phyloP scores from a whole-genome alignment of 305 asterid genomes.

The Caryopteris hybrid region DNA sequence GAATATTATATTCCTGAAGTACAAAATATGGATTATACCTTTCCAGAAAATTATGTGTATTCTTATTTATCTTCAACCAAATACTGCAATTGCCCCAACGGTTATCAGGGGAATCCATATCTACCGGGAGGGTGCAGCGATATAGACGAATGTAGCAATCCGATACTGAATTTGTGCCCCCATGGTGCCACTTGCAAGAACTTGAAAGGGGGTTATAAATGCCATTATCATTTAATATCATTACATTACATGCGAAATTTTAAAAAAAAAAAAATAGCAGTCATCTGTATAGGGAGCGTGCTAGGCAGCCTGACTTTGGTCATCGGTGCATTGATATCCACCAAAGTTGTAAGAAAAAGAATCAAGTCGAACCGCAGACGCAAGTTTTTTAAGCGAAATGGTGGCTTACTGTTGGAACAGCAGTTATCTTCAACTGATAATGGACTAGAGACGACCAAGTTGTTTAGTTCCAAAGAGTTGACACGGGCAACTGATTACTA shows the following conservation, averaged over 20 bases:
- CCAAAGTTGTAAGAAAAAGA: neutral
- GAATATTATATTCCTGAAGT: no score
- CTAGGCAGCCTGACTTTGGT: slow-evolving; percentile 9
- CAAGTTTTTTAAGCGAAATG: slow-evolving; percentile 29
- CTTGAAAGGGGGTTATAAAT: neutral
- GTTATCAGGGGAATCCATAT: slow-evolving; percentile 29
- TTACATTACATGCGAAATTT: no score
- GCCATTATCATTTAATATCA: no score
- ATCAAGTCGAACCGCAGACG: slow-evolving; percentile 16
- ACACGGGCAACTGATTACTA: slow-evolving; percentile 21
- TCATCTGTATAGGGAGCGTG: slow-evolving; percentile 9
- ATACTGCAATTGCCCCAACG: neutral
- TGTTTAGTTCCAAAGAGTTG: slow-evolving; percentile 27
- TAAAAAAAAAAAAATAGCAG: neutral
- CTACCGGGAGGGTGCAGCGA: slow-evolving; percentile 16
- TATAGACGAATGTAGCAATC: slow-evolving; percentile 23
- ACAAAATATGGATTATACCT: no score
- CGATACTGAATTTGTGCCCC: no score
- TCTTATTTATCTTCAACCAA: slow-evolving; percentile 2
- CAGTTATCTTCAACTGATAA: slow-evolving; percentile 26
- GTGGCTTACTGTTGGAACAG: slow-evolving; percentile 37
- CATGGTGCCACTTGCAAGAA: no score
- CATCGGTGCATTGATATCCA: slow-evolving; percentile 5
- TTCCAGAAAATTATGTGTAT: no score
- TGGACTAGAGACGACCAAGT: slow-evolving; percentile 25